Evolutionary conservation across 495 filamentous ascomycete species (phyloP), one percentile per base, ranked within the genome.

Genomic region (Aspergillus kassunensis): DNA sequence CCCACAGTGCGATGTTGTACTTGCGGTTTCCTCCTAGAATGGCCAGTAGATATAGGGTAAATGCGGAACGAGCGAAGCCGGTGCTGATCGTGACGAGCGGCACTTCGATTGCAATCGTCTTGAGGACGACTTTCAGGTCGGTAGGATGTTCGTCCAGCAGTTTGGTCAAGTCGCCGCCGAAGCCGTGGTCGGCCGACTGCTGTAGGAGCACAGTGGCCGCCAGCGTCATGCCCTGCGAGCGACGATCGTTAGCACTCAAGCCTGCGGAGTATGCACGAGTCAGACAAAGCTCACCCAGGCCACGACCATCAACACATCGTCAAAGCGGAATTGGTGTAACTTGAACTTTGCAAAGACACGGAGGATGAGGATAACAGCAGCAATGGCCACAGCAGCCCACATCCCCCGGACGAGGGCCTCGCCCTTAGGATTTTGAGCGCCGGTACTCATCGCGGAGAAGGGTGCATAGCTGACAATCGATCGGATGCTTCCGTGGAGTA

Each of bases 271-370:
- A n/a, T n/a, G n/a, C n/a, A n/a, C n/a, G n/a, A n/a, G n/a, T n/a
- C n/a, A n/a, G n/a, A n/a, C n/a, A n/a, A n/a, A n/a, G 23, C 49
- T 44, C 56, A 73, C 70, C 58, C 57, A 31, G 2, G 70, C 61
- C 8, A 67, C 7, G 21, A 73, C 55, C 70, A 73, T 73, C 31
- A 71, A 18, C 5, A 64, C 57, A 64, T 73, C 70, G 41, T 73
- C 70, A 2, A 61, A 30, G 33, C 52, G 43, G 35, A 71, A 65
- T 13, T 68, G 63, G 46, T 55, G 59, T 47, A 73, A 68, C 49
- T 65, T 66, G 21, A 71, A 39, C 49, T 70, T 70, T 11, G 66
- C 70, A 49, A 63, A 54, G 47, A 73, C 49, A 6, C 70, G 51
- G 13, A 71, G 48, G 20, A 58, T 45, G 16, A 73, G 56, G 52